phyloP scores from a whole-genome alignment of 495 filamentous ascomycete genomes.

The Cercophora sp. region DNA sequence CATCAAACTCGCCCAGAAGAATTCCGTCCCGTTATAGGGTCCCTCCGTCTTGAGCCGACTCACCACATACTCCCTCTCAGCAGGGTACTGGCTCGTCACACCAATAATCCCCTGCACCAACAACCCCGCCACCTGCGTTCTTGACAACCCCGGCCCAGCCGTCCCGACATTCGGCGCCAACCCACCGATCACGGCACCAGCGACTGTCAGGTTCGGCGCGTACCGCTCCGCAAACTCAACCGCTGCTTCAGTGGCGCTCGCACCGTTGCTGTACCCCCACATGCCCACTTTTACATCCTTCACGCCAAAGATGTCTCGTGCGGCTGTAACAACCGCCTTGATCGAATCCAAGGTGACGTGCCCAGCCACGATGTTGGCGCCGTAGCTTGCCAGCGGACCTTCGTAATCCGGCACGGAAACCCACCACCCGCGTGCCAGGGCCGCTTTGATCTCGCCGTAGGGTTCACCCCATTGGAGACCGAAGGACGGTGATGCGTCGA shows the following conservation, averaged over 20 bases:
- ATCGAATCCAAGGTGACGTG: conserved; percentile 46
- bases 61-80: conserved; percentile 19
- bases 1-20: conserved; percentile 30
- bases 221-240: conserved; percentile 52
- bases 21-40: conserved; percentile 25
- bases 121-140: conserved; percentile 20
- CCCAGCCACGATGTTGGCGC: conserved; percentile 33
- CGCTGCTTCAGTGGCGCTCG: conserved; percentile 51
- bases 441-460: conserved; percentile 14
- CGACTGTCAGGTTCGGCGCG: conserved; percentile 50
- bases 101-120: conserved; percentile 25
- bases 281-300: conserved; percentile 29
- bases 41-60: conserved; percentile 22
- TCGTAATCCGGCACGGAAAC: conserved; percentile 49
- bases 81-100: conserved; percentile 25
- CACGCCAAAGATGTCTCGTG: conserved; percentile 1
- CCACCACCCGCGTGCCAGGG: conserved; percentile 36
- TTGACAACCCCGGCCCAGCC: conserved; percentile 19
- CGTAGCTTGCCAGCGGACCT: conserved; percentile 39
- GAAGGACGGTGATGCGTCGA: conserved; percentile 22
- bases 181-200: conserved; percentile 51
- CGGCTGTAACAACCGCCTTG: conserved; percentile 33
- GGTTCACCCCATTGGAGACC: conserved; percentile 21
- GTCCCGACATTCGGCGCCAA: conserved; percentile 31
- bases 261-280: conserved; percentile 57